phyloP scores from a whole-genome alignment of 805 yeast genomes.

The Candida corydali region DNA sequence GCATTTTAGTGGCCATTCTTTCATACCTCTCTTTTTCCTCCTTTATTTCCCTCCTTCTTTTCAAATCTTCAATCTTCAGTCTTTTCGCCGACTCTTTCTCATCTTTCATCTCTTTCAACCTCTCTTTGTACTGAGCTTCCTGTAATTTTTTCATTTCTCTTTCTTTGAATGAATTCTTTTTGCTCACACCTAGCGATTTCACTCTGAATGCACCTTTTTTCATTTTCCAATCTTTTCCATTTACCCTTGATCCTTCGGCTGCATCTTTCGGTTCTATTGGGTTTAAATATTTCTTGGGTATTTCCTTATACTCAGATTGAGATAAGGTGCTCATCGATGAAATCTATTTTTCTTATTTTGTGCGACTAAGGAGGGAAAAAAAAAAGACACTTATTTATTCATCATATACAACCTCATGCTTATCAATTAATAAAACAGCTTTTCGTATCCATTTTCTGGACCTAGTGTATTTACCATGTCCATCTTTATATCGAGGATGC shows the following conservation, averaged over 20 bases:
- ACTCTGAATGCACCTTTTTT: conserved; percentile 66
- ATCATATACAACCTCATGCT: conserved; percentile 14
- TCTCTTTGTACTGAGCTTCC: conserved; percentile 63
- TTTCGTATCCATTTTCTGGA: conserved; percentile 48
- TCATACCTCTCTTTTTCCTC: conserved; percentile 90
- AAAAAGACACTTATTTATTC: conserved; percentile 5
- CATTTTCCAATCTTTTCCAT: conserved; percentile 71
- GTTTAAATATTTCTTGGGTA: conserved; percentile 32
- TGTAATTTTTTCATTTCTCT: conserved; percentile 64
- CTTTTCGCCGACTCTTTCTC: conserved; percentile 66
- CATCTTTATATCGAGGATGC: conserved; percentile 35
- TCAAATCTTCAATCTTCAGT: conserved; percentile 51
- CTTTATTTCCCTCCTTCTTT: conserved; percentile 73
- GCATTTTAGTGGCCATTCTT: conserved; percentile 79
- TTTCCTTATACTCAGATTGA: conserved; percentile 23
- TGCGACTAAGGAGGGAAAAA: neutral
- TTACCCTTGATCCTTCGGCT: conserved; percentile 48
- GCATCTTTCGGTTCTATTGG: conserved; percentile 30
- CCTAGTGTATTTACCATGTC: conserved; percentile 49
- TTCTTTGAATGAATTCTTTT: conserved; percentile 53
- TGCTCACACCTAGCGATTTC: conserved; percentile 53
- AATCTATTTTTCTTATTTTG: conserved; percentile 1
- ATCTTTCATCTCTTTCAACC: conserved; percentile 67
- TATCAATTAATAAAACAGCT: conserved; percentile 33
- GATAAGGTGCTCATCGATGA: conserved; percentile 28